Evolutionary conservation across 306 rosid genomes (phyloP).

Genomic region (Hippophae tibetana): DNA sequence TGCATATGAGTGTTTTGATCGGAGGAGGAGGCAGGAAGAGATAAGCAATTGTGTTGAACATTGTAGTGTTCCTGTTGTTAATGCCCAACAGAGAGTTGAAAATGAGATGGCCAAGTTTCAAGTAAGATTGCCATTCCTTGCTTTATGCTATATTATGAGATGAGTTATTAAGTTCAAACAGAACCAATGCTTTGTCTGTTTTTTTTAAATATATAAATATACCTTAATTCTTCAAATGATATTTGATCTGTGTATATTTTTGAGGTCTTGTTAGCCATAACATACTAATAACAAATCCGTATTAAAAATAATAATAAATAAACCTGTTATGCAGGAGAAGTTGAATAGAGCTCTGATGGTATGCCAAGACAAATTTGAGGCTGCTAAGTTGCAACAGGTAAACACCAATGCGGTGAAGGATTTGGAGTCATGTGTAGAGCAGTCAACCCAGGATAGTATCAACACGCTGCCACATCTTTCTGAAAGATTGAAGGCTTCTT

Average conservation of each 20-base stretch:
- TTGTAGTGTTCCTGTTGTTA: constrained; percentile 66
- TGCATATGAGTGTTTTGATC: constrained; percentile 83
- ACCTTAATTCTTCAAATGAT: too few species aligned
- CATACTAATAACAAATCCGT: background rate
- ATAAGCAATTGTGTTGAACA: constrained; percentile 65
- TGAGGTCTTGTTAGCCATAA: too few species aligned
- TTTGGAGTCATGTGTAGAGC: constrained; percentile 69
- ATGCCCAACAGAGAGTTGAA: constrained; percentile 73
- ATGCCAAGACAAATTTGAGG: constrained; percentile 82
- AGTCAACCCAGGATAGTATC: constrained; percentile 61
- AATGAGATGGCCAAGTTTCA: constrained; percentile 85
- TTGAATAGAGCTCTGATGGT: constrained; percentile 84
- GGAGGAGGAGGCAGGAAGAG: constrained; percentile 68
- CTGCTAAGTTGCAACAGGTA: constrained; percentile 56
- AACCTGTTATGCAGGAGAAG: constrained; percentile 54
- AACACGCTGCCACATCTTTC: constrained; percentile 54
- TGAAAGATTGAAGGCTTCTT: constrained; percentile 47
- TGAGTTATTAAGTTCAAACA: too few species aligned
- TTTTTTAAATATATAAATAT: background rate
- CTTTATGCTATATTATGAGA: background rate
- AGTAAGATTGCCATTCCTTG: constrained; percentile 27
- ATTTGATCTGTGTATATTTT: background rate
- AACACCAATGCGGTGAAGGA: constrained; percentile 40
- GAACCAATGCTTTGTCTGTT: background rate
- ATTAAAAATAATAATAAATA: background rate